Base-by-base conservation (phyloP, 129 eudicot species). In the Mikania micrantha region DNA sequence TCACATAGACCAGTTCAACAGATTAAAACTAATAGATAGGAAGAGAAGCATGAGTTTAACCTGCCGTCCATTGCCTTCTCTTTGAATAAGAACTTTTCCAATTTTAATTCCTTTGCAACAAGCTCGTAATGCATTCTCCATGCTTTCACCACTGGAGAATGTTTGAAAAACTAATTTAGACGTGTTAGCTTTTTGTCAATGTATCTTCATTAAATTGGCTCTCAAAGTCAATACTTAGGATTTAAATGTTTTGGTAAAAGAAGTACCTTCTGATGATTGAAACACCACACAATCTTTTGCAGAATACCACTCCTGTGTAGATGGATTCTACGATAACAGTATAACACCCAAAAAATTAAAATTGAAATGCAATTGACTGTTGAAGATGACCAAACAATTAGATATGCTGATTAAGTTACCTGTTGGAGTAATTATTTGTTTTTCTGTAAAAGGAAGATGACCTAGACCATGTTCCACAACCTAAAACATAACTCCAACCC, bases 381-480 rank as follows among this genome's bases (percentile, higher is more conserved):
- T 9, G 5, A 52, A 52, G 32, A 52, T 52, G 24, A n/a, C 17
- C 2, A 47, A 47, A 47, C 22, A 7, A 47, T 20, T 48, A 34
- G 34, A 20, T 20, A 8, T 53, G 28, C n/a, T 7, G 27, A 28
- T 41, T n/a, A 17, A 70, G 52, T 60, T 79, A 88, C 97, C 94
- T 77, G 97, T 91, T 27, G 98, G 95, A 80, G 98, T 91, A 28
- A 31, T 80, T 41, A 91, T 65, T 75, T 91, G 98, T 72, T 82
- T 85, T 74, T 91, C 96, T 0, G 89, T 79, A 67, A 91, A 88
- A 27, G 98, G 98, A 72, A 91, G 96, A 80, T 91, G 96, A 17
- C 98, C 98, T 20, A 91, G 64, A 76, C 98, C 98, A 80, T 91
- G 88, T 67, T 91, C 98, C 53, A 91, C 98, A 63, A 91, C 96